phyloP scores from a whole-genome alignment of 495 filamentous ascomycete genomes.

The Ramalina intermedia region DNA sequence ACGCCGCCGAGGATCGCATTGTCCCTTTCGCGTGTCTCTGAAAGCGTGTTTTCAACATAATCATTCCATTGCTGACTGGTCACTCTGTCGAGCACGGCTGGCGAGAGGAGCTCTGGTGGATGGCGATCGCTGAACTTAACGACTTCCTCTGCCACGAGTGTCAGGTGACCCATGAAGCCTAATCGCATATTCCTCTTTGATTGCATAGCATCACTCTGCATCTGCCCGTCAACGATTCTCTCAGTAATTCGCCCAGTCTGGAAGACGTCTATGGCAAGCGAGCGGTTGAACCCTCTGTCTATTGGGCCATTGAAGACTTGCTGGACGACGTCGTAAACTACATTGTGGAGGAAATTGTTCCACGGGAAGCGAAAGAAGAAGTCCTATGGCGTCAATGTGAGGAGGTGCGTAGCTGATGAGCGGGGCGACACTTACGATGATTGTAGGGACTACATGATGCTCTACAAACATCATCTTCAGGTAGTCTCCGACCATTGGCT shows the following conservation, averaged over 20 bases:
- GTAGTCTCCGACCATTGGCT: constrained; percentile 92
- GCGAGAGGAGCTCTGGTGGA: constrained; percentile 72
- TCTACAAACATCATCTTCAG: constrained; percentile 96
- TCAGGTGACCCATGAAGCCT: constrained; percentile 97
- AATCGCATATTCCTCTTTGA: constrained; percentile 70
- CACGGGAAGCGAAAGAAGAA: constrained; percentile 99
- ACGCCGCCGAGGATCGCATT: constrained; percentile 98
- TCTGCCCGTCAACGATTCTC: constrained; percentile 81
- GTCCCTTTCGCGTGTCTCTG: constrained; percentile 88
- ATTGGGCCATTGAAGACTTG: constrained; percentile 98
- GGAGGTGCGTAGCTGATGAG: neutral
- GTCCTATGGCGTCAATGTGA: constrained; percentile 31
- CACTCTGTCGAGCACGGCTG: constrained; percentile 73
- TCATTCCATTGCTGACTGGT: constrained; percentile 80
- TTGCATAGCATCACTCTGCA: constrained; percentile 71
- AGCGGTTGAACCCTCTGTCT: constrained; percentile 87
- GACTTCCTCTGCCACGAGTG: constrained; percentile 94
- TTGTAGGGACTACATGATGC: constrained; percentile 86
- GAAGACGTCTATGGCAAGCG: constrained; percentile 85
- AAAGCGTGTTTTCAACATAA: constrained; percentile 87
- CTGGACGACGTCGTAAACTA: constrained; percentile 97
- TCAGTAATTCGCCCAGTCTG: constrained; percentile 79
- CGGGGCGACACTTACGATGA: constrained; percentile 49
- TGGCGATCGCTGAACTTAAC: constrained; percentile 96
- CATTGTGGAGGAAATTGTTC: constrained; percentile 99